A percentile compares a stretch with the other conserved stretches of the same genome.
Conservation (phyloP, 495 filamentous ascomycete species). For the Staphylotrichum tortipilum region DNA sequence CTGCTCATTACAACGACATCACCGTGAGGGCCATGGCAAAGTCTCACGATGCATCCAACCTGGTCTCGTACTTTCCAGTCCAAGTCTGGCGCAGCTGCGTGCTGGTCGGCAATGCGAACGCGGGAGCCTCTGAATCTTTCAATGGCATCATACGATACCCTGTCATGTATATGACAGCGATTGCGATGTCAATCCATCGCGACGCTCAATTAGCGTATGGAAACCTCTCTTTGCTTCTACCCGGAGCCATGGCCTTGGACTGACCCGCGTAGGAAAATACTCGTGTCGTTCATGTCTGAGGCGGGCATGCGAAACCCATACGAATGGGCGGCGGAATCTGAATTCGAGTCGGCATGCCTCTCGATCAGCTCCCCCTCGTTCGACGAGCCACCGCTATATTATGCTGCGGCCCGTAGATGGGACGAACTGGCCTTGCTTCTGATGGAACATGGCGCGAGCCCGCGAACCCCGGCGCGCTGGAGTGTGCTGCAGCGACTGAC, state of each 20-base stretch:
- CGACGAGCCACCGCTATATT: not conserved
- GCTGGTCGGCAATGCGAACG: not conserved
- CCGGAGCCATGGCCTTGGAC: not conserved
- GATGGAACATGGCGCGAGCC: not conserved
- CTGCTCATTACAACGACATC: not conserved
- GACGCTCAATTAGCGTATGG: not conserved
- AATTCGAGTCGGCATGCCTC: not conserved
- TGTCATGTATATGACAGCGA: not conserved
- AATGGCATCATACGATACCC: not conserved
- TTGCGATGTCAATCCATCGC: not conserved
- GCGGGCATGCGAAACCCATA: not conserved
- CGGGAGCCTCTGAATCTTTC: not conserved
- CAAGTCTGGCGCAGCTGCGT: not conserved
- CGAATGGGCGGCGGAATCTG: not conserved
- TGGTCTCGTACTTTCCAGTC: not conserved
- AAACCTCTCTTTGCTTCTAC: not conserved
- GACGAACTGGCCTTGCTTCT: not conserved
- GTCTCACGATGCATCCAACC: not conserved
- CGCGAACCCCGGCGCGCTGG: not conserved
- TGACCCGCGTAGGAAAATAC: not conserved
- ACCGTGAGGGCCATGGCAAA: not conserved
- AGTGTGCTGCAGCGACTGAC: not conserved
- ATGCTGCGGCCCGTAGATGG: not conserved
- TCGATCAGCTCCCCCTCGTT: not conserved
- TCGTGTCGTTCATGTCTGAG: not conserved